A percentile compares a stretch with the other conserved stretches of the same genome.
Evolutionary conservation across 495 filamentous ascomycete genomes (phyloP).

Genomic region (Penicillium longicatenatum): DNA sequence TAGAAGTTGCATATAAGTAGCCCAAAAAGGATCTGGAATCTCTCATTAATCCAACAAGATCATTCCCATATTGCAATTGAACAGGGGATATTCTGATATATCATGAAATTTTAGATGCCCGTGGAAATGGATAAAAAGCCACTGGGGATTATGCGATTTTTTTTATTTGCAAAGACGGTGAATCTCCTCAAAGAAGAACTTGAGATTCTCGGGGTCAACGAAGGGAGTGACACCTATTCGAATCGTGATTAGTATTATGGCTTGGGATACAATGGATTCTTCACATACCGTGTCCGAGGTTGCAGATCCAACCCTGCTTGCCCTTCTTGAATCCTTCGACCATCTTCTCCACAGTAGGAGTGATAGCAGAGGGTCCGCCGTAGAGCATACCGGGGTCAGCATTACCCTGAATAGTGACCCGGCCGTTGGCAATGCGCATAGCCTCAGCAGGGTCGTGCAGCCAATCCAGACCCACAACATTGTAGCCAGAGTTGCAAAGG

Average conservation of each 20-base stretch:
- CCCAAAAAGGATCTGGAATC: slow-evolving; percentile 1
- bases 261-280: slow-evolving; percentile 2
- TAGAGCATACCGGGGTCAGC: slow-evolving; percentile 94
- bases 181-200: slow-evolving; percentile 91
- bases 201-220: slow-evolving; percentile 88
- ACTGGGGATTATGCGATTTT: neutral
- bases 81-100: slow-evolving; percentile 5
- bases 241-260: slow-evolving; percentile 19
- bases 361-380: slow-evolving; percentile 78
- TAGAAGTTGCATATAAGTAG: slow-evolving; percentile 33
- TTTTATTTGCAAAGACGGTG: slow-evolving; percentile 57
- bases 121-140: slow-evolving; percentile 20
- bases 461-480: slow-evolving; percentile 95
- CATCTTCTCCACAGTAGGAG: slow-evolving; percentile 77
- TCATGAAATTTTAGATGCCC: slow-evolving; percentile 14
- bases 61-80: slow-evolving; percentile 7
- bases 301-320: slow-evolving; percentile 85
- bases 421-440: slow-evolving; percentile 68
- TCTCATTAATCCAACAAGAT: neutral
- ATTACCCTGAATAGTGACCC: slow-evolving; percentile 89
- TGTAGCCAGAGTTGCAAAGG: slow-evolving; percentile 83
- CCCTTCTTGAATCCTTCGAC: slow-evolving; percentile 83
- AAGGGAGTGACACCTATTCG: slow-evolving; percentile 80
- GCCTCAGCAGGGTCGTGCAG: slow-evolving; percentile 87
- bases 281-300: slow-evolving; percentile 81